phyloP scores from a whole-genome alignment of 208 protist genomes.

The Naegleria fowleri region DNA sequence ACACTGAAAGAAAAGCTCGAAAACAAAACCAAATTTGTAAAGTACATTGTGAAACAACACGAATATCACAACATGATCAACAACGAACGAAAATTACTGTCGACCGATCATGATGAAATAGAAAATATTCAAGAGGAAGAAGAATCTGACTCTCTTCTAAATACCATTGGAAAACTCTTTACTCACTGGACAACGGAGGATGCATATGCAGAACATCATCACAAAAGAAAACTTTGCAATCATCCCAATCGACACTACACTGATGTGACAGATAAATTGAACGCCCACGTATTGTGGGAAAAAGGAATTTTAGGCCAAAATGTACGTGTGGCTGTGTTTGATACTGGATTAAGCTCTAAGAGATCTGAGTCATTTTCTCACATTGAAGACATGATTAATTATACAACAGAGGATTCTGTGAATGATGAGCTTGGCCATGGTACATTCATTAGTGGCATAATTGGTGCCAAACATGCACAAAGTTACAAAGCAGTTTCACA shows the following conservation, averaged over 20 bases:
- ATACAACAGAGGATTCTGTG: slow-evolving; percentile 58
- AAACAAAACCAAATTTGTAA: not conserved
- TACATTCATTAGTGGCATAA: slow-evolving; percentile 87
- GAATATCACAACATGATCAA: not conserved
- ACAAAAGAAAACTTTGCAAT: not conserved
- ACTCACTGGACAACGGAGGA: not conserved
- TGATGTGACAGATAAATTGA: not conserved
- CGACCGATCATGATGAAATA: not conserved
- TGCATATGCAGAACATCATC: not conserved
- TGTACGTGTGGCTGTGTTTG: slow-evolving; percentile 71
- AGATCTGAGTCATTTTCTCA: slow-evolving; percentile 53
- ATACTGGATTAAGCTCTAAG: slow-evolving; percentile 63
- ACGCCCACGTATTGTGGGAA: slow-evolving; percentile 39
- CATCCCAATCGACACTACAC: too few relatives aligned
- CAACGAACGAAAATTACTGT: not conserved
- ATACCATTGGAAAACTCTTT: not conserved
- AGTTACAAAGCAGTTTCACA: not conserved
- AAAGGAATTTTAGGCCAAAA: slow-evolving; percentile 39
- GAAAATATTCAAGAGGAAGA: not conserved
- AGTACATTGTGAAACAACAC: not conserved
- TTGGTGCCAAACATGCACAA: slow-evolving; percentile 58
- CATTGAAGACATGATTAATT: slow-evolving; percentile 61
- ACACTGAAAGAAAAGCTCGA: not conserved
- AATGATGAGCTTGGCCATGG: slow-evolving; percentile 84
- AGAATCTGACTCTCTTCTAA: not conserved